phyloP scores from a whole-genome alignment of 1,284 basidiomycete species.

The Naganishia sp. region DNA sequence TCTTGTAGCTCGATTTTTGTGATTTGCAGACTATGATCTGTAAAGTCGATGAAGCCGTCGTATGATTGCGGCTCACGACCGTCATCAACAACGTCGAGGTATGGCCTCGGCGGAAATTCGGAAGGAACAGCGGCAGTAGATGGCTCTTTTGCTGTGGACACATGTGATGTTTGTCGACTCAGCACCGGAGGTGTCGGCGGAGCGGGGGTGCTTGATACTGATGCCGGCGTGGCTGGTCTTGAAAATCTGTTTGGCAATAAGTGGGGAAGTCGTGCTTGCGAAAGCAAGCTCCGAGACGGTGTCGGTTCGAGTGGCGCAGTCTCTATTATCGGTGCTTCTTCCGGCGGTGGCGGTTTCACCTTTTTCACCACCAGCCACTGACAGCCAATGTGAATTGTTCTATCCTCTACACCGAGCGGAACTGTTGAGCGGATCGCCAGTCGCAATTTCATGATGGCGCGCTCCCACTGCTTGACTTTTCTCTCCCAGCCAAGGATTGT shows the following conservation, averaged over 20 bases:
- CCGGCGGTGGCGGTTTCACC: conserved; percentile 6
- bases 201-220: neutral
- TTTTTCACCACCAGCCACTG: conserved; percentile 24
- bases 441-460: conserved; percentile 14
- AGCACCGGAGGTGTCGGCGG: neutral
- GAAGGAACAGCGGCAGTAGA: neutral
- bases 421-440: conserved; percentile 11
- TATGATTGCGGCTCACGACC: conserved; percentile 2
- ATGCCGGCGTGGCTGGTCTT: conserved; percentile 8
- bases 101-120: conserved; percentile 3
- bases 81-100: conserved; percentile 19
- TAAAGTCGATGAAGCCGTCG: conserved; percentile 21
- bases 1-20: conserved; percentile 25
- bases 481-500: conserved; percentile 22
- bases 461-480: neutral
- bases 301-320: conserved; percentile 10
- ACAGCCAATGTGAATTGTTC: conserved; percentile 16
- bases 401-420: conserved; percentile 5
- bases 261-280: conserved; percentile 16
- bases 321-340: conserved; percentile 4
- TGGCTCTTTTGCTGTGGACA: neutral
- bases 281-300: conserved; percentile 12
- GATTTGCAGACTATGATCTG: conserved; percentile 19
- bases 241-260: conserved; percentile 18
- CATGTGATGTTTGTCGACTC: conserved; percentile 14